A percentile compares a stretch with the other conserved stretches of the same genome.
Conservation (phyloP, 805 yeast genomes). For the Saccharomyces kudriavzevii region DNA sequence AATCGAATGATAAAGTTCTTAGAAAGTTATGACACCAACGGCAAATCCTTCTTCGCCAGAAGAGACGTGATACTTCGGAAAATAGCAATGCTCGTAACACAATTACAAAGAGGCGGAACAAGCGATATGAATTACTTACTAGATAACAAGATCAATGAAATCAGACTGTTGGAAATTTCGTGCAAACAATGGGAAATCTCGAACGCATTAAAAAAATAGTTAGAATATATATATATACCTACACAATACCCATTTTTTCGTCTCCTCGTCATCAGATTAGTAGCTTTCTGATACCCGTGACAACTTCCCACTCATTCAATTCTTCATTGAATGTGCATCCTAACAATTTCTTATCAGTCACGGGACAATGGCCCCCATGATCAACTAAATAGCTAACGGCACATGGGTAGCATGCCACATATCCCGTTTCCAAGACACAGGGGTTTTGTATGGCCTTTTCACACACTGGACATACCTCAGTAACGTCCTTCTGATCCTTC, state of each 20-base stretch:
- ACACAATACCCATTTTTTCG: not conserved
- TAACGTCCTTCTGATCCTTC: conserved; percentile 1
- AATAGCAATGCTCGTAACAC: conserved; percentile 16
- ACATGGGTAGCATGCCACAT: conserved; percentile 83
- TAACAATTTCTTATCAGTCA: conserved; percentile 61
- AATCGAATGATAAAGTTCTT: conserved; percentile 17
- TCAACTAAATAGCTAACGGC: conserved; percentile 56
- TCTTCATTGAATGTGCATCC: conserved; percentile 62
- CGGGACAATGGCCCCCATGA: conserved; percentile 59
- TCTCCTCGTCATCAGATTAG: conserved; percentile 38
- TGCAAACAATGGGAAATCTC: conserved; percentile 26
- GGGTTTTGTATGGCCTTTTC: conserved; percentile 59
- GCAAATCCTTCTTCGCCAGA: not conserved
- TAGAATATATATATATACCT: not conserved
- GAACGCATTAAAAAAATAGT: conserved; percentile 1
- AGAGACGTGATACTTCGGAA: conserved; percentile 15
- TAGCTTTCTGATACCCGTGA: conserved; percentile 69
- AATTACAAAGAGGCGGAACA: conserved; percentile 15
- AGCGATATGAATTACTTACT: conserved; percentile 21
- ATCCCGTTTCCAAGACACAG: conserved; percentile 85
- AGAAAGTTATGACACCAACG: conserved; percentile 2
- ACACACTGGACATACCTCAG: conserved; percentile 59
- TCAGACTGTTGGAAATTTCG: conserved; percentile 15
- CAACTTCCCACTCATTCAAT: conserved; percentile 58
- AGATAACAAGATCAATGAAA: conserved; percentile 21